Conservation (phyloP, 345 rosid genomes). For the Populus deltoides region DNA sequence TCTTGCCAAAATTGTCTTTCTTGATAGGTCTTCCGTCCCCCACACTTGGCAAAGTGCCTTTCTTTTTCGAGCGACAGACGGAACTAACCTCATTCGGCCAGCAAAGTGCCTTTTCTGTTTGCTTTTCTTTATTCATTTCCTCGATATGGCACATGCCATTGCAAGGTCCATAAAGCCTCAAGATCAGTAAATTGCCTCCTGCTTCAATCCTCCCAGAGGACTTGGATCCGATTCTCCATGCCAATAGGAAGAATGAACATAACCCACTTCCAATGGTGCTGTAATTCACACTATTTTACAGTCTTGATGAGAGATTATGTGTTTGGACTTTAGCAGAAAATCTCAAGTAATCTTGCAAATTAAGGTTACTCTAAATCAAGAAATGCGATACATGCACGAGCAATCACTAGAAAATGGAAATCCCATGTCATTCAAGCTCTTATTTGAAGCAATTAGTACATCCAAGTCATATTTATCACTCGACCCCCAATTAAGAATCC, state of each 20-base stretch:
- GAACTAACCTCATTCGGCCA: too few species aligned
- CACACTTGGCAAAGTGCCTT: conserved; percentile 2
- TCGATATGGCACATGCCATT: background rate
- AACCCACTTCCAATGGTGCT: background rate
- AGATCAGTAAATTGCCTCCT: background rate
- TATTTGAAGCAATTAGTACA: conserved; percentile 10
- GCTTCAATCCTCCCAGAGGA: too few species aligned
- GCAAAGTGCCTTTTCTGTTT: conserved; percentile 9
- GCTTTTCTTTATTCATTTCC: background rate
- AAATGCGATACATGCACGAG: background rate
- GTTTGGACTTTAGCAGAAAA: background rate
- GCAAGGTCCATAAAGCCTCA: background rate
- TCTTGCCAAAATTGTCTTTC: background rate
- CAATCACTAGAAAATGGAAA: background rate
- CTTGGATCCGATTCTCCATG: background rate
- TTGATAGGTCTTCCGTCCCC: background rate
- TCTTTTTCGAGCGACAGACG: background rate
- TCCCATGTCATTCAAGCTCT: background rate
- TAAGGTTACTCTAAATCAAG: background rate
- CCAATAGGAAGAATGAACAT: background rate
- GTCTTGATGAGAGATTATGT: background rate
- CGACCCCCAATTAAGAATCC: background rate
- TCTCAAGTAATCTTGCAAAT: background rate
- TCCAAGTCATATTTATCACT: background rate
- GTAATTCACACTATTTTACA: background rate